Evolutionary conservation across 371 early-diverging fungal species (phyloP), one percentile per base, ranked within the genome.

Genomic region (Gilbertella persicaria): DNA sequence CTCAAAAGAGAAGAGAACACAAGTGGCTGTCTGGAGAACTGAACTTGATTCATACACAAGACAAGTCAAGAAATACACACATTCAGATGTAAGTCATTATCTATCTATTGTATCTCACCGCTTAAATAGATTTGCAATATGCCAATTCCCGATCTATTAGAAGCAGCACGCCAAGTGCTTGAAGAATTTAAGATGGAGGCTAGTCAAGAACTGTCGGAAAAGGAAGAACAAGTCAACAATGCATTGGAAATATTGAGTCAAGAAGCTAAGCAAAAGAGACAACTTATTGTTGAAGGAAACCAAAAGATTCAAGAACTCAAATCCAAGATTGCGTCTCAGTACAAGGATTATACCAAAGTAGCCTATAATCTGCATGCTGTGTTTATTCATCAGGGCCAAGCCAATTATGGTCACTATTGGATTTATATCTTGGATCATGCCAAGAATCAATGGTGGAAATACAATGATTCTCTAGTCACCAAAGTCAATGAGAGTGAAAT

Each of bases 381-480:
- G 5, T 85, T 87, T 61, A 78, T 87, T 28, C 88, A 85, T 61
- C 79, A 80, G 63, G 85, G 84, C 38, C 78, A 82, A 57, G 87
- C 92, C 13, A 79, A 83, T 33, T 92, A 83, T 76, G 96, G 94
- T 1, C 96, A 95, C 60, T 95, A 95, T 58, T 93, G 93, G 90
- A 81, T 90, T 6, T 93, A 90, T 52, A 82, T 95, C 19, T 73
- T 79, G 5, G 91, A 95, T 56, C 76, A 76, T 24, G 68, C 71
- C 23, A 42, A 67, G 16, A 56, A 78, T 6, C 78, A 86, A 42
- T 95, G 95, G 94, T 76, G 91, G 58, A 88, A 88, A 51, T 93
- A 86, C 55, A 92, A 94, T 60, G 95, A 95, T 53, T 83, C 87
- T 3, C 10, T 62, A 10, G 88, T 93, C 0, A 76, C 84, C 2